These are phyloP conservation scores for Cercospora beticola DNA, from an alignment of 2,329 filamentous ascomycete genomes.

Conservation along the genomic window DNA sequence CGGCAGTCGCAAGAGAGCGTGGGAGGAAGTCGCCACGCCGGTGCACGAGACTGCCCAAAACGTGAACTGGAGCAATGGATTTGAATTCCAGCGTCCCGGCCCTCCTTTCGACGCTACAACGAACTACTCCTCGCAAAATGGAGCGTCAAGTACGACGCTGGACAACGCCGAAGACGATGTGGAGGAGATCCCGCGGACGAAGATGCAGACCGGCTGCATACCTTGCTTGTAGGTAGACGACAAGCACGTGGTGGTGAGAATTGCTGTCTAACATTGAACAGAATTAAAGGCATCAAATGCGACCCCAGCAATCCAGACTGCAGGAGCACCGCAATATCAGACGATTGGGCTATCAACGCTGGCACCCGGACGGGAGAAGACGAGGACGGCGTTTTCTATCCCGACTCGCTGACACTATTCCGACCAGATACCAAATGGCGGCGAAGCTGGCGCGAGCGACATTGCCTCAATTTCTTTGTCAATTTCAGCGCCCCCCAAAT, in stretches of 20 bases:
- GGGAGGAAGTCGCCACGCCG: constrained; percentile 22
- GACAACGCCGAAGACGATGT: constrained; percentile 18
- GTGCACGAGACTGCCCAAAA: constrained; percentile 7
- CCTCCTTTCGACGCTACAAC: constrained; percentile 11
- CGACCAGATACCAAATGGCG: constrained; percentile 35
- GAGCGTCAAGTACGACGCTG: constrained; percentile 11
- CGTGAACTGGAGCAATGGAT: constrained; percentile 14
- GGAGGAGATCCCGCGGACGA: constrained; percentile 24
- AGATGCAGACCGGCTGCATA: constrained; percentile 38
- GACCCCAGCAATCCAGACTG: constrained; percentile 33
- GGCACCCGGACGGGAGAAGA: constrained; percentile 20
- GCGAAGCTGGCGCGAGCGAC: constrained; percentile 36
- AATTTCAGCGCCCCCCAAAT: constrained; percentile 43
- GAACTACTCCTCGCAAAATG: constrained; percentile 17
- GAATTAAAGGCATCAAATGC: constrained; percentile 33
- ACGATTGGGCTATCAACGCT: constrained; percentile 34
- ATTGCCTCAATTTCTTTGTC: constrained; percentile 38
- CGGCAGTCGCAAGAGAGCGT: constrained; percentile 22
- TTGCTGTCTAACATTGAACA: constrained; percentile 8
- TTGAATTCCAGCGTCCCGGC: constrained; percentile 13
- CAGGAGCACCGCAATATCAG: constrained; percentile 29
- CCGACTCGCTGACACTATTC: constrained; percentile 23
- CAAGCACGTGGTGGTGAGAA: background rate
- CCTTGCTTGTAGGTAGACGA: constrained; percentile 34
- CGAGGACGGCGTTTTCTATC: constrained; percentile 13